Conservation (phyloP, 148 eudicot genomes). For the Cornus controversa region DNA sequence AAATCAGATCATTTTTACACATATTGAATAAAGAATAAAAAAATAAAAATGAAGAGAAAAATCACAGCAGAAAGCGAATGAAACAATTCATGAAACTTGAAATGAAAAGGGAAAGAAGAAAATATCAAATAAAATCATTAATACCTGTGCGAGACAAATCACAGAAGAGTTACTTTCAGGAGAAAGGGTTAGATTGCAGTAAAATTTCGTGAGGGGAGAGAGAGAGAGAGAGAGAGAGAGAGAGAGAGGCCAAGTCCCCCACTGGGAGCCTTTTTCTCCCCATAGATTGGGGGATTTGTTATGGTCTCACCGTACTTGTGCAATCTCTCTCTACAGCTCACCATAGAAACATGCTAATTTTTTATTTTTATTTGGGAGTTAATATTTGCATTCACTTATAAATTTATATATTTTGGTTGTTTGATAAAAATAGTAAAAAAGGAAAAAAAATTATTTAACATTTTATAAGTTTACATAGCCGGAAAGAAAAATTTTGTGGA, state of each 20-base stretch:
- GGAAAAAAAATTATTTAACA: too few relatives aligned
- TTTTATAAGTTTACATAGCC: too few relatives aligned
- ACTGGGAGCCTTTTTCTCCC: background rate
- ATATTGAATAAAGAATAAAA: background rate
- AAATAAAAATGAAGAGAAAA: background rate
- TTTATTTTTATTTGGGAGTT: too few relatives aligned
- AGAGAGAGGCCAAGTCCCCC: conserved; percentile 4
- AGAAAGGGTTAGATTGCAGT: background rate
- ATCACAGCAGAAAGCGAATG: too few relatives aligned
- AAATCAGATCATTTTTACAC: background rate
- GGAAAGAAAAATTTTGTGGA: too few relatives aligned
- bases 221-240: background rate
- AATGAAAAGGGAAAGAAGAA: background rate
- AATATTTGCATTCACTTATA: too few relatives aligned
- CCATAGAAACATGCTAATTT: too few relatives aligned
- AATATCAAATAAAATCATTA: background rate
- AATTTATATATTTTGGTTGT: too few relatives aligned
- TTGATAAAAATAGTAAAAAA: too few relatives aligned
- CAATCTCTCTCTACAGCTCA: too few relatives aligned
- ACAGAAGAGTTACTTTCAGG: background rate
- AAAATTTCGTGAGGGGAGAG: background rate
- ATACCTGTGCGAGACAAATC: background rate
- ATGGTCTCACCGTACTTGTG: too few relatives aligned
- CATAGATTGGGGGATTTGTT: background rate
- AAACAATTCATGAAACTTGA: background rate